A percentile compares a stretch with the other conserved stretches of the same genome.
Evolutionary conservation across 768 basidiomycete genomes (phyloP).

Genomic region (Cubamyces sp.): DNA sequence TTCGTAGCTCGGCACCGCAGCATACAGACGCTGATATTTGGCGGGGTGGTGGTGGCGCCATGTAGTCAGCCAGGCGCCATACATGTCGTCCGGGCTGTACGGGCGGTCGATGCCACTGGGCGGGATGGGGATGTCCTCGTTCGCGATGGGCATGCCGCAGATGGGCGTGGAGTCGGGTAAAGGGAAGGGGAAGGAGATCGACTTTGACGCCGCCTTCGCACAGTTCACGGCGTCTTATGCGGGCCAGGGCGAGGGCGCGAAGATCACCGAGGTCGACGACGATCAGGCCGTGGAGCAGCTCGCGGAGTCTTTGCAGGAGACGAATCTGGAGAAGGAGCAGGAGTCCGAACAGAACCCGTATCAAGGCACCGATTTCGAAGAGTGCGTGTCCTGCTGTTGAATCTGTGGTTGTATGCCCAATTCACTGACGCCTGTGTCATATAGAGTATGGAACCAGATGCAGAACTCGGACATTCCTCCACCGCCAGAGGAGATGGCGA

Average conservation of each 20-base stretch:
- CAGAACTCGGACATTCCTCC: slow-evolving; percentile 62
- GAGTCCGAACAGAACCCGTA: slow-evolving; percentile 21
- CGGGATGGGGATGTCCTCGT: slow-evolving; percentile 28
- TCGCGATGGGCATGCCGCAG: slow-evolving; percentile 26
- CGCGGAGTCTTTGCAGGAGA: slow-evolving; percentile 41
- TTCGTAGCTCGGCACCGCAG: background rate
- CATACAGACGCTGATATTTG: background rate
- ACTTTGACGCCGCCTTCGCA: slow-evolving; percentile 87
- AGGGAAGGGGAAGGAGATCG: slow-evolving; percentile 75
- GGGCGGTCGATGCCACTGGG: slow-evolving; percentile 37
- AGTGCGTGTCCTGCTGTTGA: slow-evolving; percentile 48
- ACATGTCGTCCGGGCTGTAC: slow-evolving; percentile 34
- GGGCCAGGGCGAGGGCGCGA: slow-evolving; percentile 45
- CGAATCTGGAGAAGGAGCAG: slow-evolving; percentile 26
- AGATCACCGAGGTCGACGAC: slow-evolving; percentile 57
- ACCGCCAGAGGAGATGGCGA: slow-evolving; percentile 64
- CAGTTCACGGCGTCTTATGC: slow-evolving; percentile 61
- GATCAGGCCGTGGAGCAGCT: slow-evolving; percentile 45
- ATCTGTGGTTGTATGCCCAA: background rate
- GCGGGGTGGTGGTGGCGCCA: background rate
- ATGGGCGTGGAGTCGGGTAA: slow-evolving; percentile 60
- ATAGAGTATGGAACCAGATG: slow-evolving; percentile 65
- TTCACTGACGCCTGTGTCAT: background rate
- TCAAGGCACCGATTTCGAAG: slow-evolving; percentile 49
- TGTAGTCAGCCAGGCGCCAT: slow-evolving; percentile 25